phyloP scores from a whole-genome alignment of 129 eudicot genomes.

The Flaveria bidentis region DNA sequence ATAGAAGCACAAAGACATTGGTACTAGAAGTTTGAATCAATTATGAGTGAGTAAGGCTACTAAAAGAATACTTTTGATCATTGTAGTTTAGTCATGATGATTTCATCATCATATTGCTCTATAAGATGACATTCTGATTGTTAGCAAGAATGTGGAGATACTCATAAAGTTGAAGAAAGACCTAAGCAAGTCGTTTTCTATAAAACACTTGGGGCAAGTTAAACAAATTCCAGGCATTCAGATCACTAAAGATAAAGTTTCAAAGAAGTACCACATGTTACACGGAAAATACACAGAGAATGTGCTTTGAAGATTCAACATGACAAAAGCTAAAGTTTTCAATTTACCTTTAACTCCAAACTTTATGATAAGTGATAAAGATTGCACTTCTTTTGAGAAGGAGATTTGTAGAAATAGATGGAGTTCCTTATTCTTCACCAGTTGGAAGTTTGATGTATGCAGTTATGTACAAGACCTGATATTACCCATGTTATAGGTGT shows the following conservation, averaged over 20 bases:
- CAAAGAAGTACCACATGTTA: neutral
- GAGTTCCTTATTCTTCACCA: neutral
- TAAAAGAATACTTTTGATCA: neutral
- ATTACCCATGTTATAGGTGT: neutral
- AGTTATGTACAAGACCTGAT: neutral
- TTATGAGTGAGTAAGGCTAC: neutral
- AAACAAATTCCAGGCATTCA: neutral
- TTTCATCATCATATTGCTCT: neutral
- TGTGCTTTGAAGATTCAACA: neutral
- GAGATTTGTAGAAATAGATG: no score
- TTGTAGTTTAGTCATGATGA: neutral
- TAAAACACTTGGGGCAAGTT: neutral
- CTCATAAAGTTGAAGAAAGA: neutral
- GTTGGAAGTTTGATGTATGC: neutral
- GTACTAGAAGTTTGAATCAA: neutral
- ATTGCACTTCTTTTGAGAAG: neutral
- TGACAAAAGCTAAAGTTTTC: neutral
- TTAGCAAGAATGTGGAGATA: neutral
- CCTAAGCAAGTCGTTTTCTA: neutral
- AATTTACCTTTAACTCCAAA: neutral
- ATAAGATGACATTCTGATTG: neutral
- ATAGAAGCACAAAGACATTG: no score
- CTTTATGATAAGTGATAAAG: neutral
- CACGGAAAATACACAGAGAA: neutral
- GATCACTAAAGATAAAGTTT: no score